Base-by-base conservation (phyloP, 352 stramenopile genomes). In the Globisporangium splendens region DNA sequence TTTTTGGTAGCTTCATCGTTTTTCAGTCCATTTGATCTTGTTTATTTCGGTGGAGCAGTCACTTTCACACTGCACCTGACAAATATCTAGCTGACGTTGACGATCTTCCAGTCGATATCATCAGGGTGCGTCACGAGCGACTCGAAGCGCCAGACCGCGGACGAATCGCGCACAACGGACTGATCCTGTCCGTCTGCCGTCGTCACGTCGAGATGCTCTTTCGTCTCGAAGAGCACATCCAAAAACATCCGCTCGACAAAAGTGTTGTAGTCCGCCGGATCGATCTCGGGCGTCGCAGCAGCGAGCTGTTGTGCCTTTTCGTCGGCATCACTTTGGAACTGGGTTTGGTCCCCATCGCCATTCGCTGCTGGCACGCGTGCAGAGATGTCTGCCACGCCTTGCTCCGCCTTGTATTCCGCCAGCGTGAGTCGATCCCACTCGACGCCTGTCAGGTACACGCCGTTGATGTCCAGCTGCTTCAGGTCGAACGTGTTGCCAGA, bases 61-160 rank as follows among this genome's bases (percentile, higher is more conserved):
- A n/a, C n/a, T n/a, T n/a, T n/a, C n/a, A n/a, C n/a, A n/a, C n/a
- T n/a, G n/a, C n/a, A n/a, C n/a, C n/a, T n/a, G 28, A 35, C 28
- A 35, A 35, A 6, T 44, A 3, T 13, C 39, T 44, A 62, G 49
- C 54, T 41, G 4, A 77, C 69, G 35, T 31, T 73, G 11, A 65
- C 63, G 46, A 90, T 84, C 18, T 77, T 77, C 80, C 80, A 90
- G 59, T 87, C 77, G 14, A 90, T 55, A 46, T 88, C 68, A 15
- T 86, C 75, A 0, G 72, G 72, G 3, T 65, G 61, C 4, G 77
- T 87, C 24, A 88, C 75, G 21, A 68, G 54, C 13, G 80, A 90
- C 63, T 87, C 80, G 42, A 88, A 88, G 54, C 63, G 63, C 70
- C 70, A 78, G 12, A 75, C 44, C 17, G 66, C 67, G 3, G 68